These are phyloP conservation scores for Capronia coronata DNA, from an alignment of 2,329 filamentous ascomycete species.

Conservation along the genomic window DNA sequence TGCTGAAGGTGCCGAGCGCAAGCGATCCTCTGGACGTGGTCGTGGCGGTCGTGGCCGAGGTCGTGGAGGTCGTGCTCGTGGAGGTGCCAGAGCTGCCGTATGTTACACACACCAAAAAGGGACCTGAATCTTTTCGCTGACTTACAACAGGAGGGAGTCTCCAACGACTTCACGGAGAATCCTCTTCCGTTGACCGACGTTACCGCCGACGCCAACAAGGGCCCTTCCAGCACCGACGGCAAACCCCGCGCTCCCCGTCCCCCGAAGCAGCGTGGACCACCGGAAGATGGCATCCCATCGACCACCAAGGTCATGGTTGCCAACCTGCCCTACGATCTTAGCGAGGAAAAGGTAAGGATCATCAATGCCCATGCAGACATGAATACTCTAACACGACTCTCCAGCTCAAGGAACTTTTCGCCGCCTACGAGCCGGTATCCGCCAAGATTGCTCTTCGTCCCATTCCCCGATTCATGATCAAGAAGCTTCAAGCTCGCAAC, in stretches of 20 bases:
- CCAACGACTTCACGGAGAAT: constrained; percentile 44
- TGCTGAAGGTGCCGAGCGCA: constrained; percentile 53
- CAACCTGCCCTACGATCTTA: constrained; percentile 96
- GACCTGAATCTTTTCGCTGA: too few species aligned
- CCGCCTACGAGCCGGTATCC: constrained; percentile 81
- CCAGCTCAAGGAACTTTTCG: constrained; percentile 96
- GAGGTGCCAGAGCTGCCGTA: constrained; percentile 32
- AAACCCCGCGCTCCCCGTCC: constrained; percentile 47
- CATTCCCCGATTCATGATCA: constrained; percentile 99
- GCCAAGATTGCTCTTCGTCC: constrained; percentile 98
- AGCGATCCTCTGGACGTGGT: constrained; percentile 52
- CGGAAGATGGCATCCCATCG: constrained; percentile 93
- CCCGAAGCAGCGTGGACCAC: constrained; percentile 82
- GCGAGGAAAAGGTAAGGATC: constrained; percentile 78
- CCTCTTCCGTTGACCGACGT: constrained; percentile 56
- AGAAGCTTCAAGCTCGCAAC: constrained; percentile 97
- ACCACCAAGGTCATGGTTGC: constrained; percentile 99
- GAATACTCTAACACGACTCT: constrained; percentile 28
- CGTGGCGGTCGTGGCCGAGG: constrained; percentile 56
- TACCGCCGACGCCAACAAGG: constrained; percentile 44
- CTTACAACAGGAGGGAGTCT: constrained; percentile 32
- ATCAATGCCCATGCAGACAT: constrained; percentile 2
- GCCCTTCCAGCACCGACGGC: constrained; percentile 29
- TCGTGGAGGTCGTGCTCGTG: constrained; percentile 61
- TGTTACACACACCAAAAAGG: constrained; percentile 11